Percentiles rank a stretch among this genome's conserved stretches.
Conservation (phyloP, 352 stramenopile species). For the Phytophthora litchii region DNA sequence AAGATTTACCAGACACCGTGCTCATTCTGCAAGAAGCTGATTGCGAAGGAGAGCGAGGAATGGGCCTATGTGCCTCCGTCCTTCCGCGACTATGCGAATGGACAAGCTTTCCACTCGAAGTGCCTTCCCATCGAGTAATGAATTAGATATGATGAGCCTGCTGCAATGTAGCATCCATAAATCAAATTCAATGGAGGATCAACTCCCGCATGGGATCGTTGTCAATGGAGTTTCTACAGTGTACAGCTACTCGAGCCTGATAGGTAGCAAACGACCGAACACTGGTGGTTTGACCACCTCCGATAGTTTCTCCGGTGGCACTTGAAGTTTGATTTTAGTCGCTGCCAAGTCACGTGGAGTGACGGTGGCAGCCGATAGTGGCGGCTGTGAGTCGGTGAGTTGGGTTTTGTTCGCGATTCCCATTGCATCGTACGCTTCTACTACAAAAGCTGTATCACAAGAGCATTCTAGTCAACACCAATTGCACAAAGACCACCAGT, state of each 20-base stretch:
- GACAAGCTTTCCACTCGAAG: constrained; percentile 84
- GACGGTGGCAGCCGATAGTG: constrained; percentile 42
- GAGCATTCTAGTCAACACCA: constrained; percentile 1
- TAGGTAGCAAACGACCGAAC: constrained; percentile 71
- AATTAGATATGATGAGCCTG: constrained; percentile 1
- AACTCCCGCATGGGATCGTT: background rate
- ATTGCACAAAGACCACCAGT: background rate
- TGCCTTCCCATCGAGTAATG: constrained; percentile 68
- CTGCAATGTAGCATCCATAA: background rate
- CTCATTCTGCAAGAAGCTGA: constrained; percentile 85
- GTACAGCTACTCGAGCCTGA: constrained; percentile 49
- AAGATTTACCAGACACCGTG: constrained; percentile 90
- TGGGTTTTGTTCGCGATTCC: constrained; percentile 53
- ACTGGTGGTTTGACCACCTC: constrained; percentile 16
- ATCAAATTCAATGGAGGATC: constrained; percentile 10
- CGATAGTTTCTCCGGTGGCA: constrained; percentile 13
- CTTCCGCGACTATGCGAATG: constrained; percentile 86
- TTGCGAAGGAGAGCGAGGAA: constrained; percentile 82
- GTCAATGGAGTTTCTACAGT: background rate
- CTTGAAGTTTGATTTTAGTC: constrained; percentile 47
- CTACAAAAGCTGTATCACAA: constrained; percentile 55
- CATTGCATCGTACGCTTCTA: constrained; percentile 71
- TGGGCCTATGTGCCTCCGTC: constrained; percentile 82
- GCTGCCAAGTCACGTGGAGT: constrained; percentile 57
- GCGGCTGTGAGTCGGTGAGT: constrained; percentile 35